phyloP scores from a whole-genome alignment of 441 rosid species.

The Pelargonium cotyledonis region DNA sequence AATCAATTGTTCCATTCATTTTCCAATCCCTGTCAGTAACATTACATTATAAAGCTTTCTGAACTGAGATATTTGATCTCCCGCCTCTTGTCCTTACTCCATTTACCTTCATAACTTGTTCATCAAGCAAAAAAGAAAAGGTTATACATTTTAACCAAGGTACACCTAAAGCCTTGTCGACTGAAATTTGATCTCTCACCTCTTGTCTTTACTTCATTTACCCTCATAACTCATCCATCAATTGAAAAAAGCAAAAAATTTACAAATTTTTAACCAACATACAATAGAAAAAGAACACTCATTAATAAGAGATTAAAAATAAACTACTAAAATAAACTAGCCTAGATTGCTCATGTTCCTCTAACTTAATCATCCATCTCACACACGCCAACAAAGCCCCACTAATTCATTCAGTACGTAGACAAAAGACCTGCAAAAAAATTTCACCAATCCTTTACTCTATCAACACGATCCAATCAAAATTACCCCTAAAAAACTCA shows the following conservation, averaged over 20 bases:
- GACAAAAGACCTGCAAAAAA: neutral
- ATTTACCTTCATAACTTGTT: too few species aligned
- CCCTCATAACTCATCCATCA: conserved; percentile 67
- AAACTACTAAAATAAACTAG: conserved; percentile 36
- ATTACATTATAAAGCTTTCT: conserved; percentile 28
- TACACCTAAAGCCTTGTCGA: conserved; percentile 32
- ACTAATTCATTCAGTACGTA: neutral
- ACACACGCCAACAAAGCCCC: neutral
- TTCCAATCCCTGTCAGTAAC: conserved; percentile 37
- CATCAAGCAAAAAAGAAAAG: too few species aligned
- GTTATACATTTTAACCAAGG: too few species aligned
- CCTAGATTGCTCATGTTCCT: conserved; percentile 52
- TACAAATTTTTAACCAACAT: conserved; percentile 9
- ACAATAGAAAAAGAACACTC: neutral
- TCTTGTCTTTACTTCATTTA: conserved; percentile 64
- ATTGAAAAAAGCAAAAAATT: conserved; percentile 27
- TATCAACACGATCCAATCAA: neutral
- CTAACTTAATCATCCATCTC: neutral
- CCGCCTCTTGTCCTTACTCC: too few species aligned
- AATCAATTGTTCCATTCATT: conserved; percentile 38
- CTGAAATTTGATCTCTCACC: conserved; percentile 47
- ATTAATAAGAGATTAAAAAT: neutral
- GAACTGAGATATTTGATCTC: too few species aligned
- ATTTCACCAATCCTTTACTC: neutral
- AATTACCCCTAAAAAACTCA: too few species aligned